These are phyloP conservation scores for Artemisia argyi DNA, from an alignment of 129 eudicot genomes.

Conservation along the genomic window DNA sequence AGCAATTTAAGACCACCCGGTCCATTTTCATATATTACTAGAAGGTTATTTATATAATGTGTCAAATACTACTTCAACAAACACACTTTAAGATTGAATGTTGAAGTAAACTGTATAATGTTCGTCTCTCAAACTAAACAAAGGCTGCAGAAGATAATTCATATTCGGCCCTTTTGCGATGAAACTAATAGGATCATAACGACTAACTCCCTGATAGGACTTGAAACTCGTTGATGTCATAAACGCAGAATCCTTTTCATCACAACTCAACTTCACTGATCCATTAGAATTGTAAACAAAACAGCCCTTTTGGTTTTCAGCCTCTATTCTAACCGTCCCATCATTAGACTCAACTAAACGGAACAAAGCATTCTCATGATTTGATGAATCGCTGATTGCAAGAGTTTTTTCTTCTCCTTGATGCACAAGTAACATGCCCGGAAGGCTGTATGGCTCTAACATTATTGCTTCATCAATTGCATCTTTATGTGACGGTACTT, in stretches of 20 bases:
- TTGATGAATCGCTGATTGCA: slow-evolving; percentile 29
- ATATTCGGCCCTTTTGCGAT: slow-evolving; percentile 65
- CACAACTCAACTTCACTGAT: slow-evolving; percentile 56
- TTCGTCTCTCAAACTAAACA: slow-evolving; percentile 81
- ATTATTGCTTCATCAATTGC: slow-evolving; percentile 46
- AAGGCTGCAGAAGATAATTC: slow-evolving; percentile 65
- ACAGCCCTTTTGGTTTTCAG: slow-evolving; percentile 58
- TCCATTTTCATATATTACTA: background rate
- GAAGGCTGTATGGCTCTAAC: slow-evolving; percentile 77
- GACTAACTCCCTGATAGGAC: slow-evolving; percentile 53
- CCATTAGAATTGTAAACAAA: slow-evolving; percentile 41
- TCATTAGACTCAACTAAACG: slow-evolving; percentile 51
- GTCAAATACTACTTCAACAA: background rate
- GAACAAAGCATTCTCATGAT: slow-evolving; percentile 28
- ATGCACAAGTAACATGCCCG: slow-evolving; percentile 63
- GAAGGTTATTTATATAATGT: slow-evolving; percentile 9
- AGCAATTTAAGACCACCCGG: background rate
- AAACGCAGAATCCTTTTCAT: slow-evolving; percentile 37
- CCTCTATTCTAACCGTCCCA: slow-evolving; percentile 63
- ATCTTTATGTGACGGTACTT: slow-evolving; percentile 11
- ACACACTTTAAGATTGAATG: slow-evolving; percentile 20
- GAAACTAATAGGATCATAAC: slow-evolving; percentile 86
- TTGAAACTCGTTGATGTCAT: slow-evolving; percentile 44
- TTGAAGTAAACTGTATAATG: slow-evolving; percentile 77
- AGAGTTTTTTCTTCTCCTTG: slow-evolving; percentile 50